A percentile compares a stretch with the other conserved stretches of the same genome.
Conservation (phyloP, 1,284 basidiomycete species). For the Gomphus bonarii region DNA sequence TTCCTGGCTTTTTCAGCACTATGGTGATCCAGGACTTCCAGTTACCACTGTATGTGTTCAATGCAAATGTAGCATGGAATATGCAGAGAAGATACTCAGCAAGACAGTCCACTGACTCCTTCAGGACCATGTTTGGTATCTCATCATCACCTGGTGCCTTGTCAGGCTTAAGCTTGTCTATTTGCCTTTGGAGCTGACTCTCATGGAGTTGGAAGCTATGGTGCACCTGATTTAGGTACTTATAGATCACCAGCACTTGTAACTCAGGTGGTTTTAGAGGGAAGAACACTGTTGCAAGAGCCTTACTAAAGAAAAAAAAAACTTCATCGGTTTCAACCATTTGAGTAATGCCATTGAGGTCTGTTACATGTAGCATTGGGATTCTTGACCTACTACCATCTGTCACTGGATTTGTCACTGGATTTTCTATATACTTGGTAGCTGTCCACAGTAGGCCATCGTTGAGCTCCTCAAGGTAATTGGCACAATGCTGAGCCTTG, state of each 20-base stretch:
- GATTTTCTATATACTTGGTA: conserved; percentile 19
- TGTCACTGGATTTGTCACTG: conserved; percentile 14
- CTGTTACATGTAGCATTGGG: conserved; percentile 17
- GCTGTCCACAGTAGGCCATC: conserved; percentile 20
- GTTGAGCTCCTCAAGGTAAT: conserved; percentile 20
- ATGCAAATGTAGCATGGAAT: too few relatives aligned
- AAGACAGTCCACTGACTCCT: conserved; percentile 16
- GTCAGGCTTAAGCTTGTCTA: conserved; percentile 17
- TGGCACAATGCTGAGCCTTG: conserved; percentile 16
- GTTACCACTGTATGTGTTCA: conserved; percentile 14
- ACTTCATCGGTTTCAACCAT: background rate
- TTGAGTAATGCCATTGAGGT: conserved; percentile 1
- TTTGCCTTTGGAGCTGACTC: conserved; percentile 14
- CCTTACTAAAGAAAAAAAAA: too few relatives aligned
- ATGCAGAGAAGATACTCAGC: too few relatives aligned
- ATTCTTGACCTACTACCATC: conserved; percentile 9
- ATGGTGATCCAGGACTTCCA: conserved; percentile 16
- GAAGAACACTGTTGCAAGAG: too few relatives aligned
- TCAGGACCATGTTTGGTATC: conserved; percentile 24
- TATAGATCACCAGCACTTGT: too few relatives aligned
- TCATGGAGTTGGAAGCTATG: conserved; percentile 15
- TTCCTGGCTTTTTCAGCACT: too few relatives aligned
- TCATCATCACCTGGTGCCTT: conserved; percentile 24
- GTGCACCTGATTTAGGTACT: too few relatives aligned
- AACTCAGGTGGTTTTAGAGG: too few relatives aligned